Conservation (phyloP, 176 grass and related monocot genomes). For the Poa annua region DNA sequence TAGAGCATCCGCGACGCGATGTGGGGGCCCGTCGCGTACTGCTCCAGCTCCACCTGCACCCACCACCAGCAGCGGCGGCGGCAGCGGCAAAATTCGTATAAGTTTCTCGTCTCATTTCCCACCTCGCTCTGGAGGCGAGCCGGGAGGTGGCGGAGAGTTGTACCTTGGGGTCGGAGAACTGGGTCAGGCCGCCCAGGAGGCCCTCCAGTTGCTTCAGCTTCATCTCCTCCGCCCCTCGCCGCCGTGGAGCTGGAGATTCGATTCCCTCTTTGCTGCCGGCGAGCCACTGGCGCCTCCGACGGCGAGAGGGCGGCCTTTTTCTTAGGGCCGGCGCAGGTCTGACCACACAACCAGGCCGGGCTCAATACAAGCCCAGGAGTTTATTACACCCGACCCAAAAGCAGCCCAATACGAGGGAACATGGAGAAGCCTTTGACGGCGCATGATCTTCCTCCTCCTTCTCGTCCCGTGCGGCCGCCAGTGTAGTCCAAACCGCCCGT, state of each 20-base stretch:
- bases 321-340: constrained; percentile 18
- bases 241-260: constrained; percentile 6
- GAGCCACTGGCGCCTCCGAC: constrained; percentile 19
- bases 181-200: constrained; percentile 75
- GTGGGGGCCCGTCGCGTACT: constrained; percentile 88
- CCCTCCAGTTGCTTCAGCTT: constrained; percentile 98
- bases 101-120: background rate
- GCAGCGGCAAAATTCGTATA: constrained; percentile 1
- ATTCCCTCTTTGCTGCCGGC: constrained; percentile 26
- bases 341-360: background rate
- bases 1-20: constrained; percentile 95
- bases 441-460: background rate
- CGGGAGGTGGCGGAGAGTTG: background rate
- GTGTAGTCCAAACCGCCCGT: background rate
- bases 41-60: constrained; percentile 87
- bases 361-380: background rate
- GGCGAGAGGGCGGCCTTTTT: background rate
- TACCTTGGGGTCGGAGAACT: constrained; percentile 87
- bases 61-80: background rate
- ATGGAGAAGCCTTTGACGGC: background rate
- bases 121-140: constrained; percentile 6
- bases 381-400: background rate
- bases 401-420: background rate
- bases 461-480: constrained; percentile 2
- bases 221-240: constrained; percentile 47